Base-by-base conservation (phyloP, 805 yeast genomes). In the Spathaspora gorwiae region DNA sequence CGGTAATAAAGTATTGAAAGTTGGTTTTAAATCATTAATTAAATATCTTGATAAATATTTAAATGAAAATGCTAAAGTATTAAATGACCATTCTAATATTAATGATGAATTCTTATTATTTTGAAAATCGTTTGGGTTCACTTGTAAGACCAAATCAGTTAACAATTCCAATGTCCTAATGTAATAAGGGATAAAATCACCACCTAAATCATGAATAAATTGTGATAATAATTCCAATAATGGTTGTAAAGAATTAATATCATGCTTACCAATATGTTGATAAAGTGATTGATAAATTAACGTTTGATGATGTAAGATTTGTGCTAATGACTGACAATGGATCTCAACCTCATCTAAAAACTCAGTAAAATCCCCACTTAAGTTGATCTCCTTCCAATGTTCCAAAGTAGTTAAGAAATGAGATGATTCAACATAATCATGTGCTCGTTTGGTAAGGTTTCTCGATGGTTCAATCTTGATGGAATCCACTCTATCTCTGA, bases 171-270 rank as follows among this genome's bases (percentile, higher is more conserved):
- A 64, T 0, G 89, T 65, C 26, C 65, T 60, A 1, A 67, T 67
- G 57, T 88, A 90, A 56, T 70, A 89, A 7, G 78, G 79, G 70
- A 89, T 76, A 57, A 90, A 94, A 54, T 92, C 98, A 2, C 92
- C 84, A 8, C 97, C 97, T 50, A 92, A 68, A 68, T 92, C 99
- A 55, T 88, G 97, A 35, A 90, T 83, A 54, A 94, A 84, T 57
- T 90, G 95, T 0, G 96, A 79, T 24, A 90, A 61, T 44, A 69
- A 60, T 59, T 94, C 99, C 42, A 89, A 64, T 27, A 88, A 59
- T 3, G 98, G 92, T 61, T 90, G 94, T 38, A 87, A 66, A 1
- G 96, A 80, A 46, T 84, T 69, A 19, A 74, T 73, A 59, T 94
- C 96, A 49, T 82, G 79, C 33, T 70, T 65, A 13, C 61, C 55